Base-by-base conservation (phyloP, 2,329 filamentous ascomycete species). In the Verticillium isaacii region DNA sequence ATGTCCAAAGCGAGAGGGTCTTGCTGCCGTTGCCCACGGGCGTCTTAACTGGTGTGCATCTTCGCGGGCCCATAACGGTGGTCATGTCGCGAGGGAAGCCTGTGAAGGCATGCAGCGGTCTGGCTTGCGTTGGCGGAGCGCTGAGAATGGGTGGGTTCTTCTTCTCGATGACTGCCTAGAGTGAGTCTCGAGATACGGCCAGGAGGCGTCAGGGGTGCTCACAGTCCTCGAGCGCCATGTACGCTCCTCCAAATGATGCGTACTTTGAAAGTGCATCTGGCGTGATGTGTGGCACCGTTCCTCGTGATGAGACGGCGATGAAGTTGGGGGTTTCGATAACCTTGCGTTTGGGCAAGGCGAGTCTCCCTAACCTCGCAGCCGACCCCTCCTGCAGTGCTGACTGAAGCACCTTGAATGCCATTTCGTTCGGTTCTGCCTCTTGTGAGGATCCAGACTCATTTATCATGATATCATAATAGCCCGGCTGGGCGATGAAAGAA, bases 201-300 rank as follows among this genome's bases (percentile, higher is more conserved):
- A n/a, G 6, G 1, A 36, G 23, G 56, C 11, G 19, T 2, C 32
- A 2, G 12, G 25, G 39, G 12, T 32, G 17, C 90, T 76, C 82
- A 97, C 95, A 98, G 75, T 99, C 95, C 80, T 99, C 95, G 32
- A 98, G 78, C 0, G 90, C 91, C 70, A 95, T 80, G 72, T 96
- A 96, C 3, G 91, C 82, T 32, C 90, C 90, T 32, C 80, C 79
- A 63, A 96, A 80, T 5, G 83, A 73, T 1, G 88, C 87, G 69
- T 89, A 81, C 61, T 86, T 88, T 50, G 77, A 74, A 66, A 95
- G 80, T 64, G 90, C 90, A 78, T 99, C 95, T 45, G 93, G 93
- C 3, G 93, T 91, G 66, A 99, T 77, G 77, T 99, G 95, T 59
- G 95, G 93, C 39, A 98, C 80, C 1, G 85, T 86, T 25, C 95